Evolutionary conservation across 2,329 filamentous ascomycete genomes (phyloP), one percentile per base, ranked within the genome.

Genomic region (Periconia sp.): DNA sequence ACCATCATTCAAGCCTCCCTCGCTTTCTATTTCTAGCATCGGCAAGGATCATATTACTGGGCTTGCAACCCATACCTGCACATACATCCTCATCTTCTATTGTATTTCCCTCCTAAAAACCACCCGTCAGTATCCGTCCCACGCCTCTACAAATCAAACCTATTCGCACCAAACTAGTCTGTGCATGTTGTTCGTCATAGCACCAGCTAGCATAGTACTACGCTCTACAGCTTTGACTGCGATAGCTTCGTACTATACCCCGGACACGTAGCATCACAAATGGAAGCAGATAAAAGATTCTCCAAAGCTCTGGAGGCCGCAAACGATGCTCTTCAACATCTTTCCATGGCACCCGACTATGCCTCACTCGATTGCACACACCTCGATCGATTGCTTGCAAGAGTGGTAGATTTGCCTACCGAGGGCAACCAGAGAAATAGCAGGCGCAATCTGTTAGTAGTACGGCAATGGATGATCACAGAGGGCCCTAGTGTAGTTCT

Each of bases 341-440:
- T 71, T 10, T 69, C 68, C 46, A 66, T 70, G 65, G 66, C 64
- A 27, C 60, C 63, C 14, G 66, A 70, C 59, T 66, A 67, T 17
- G 55, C 53, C 33, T 61, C 55, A 49, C 57, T 71, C 27, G 69
- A 71, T 54, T 71, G 63, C 52, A 70, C 65, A 47, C 69, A 71
- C 44, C 69, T 71, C 49, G 69, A 71, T 55, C 64, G 68, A 31
- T 52, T 71, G 23, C 61, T 71, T 6, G 69, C 63, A 17, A 60
- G 69, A 49, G 68, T 71, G 18, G 68, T 70, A n/a, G 69, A 71
- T 35, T 55, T 71, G 42, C 69, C 69, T 15, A 71, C 66, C 23
- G 69, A 71, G 42, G 62, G 64, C n/a, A 70, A 67, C 41, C 68
- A 70, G 49, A 63, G 69, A 23, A 71, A 71, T 35, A 71, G 65